Conservation (phyloP, 202 grass and related monocot genomes). For the Schoenoplectus triqueter region DNA sequence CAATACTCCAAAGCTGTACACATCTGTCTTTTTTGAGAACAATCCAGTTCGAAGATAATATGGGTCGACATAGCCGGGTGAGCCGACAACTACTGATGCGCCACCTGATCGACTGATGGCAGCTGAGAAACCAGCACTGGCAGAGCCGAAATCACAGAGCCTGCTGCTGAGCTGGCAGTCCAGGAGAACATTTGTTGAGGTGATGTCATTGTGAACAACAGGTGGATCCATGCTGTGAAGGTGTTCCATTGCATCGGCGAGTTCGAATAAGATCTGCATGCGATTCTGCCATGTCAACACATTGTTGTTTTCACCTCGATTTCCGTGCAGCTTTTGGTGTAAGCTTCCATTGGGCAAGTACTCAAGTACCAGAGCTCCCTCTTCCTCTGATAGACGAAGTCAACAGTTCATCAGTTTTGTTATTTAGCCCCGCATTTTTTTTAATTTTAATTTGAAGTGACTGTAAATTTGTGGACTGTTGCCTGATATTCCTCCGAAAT, state of each 20-base stretch:
- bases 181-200: conserved; percentile 86
- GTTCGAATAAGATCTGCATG: conserved; percentile 66
- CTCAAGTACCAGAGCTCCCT: conserved; percentile 78
- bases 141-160: conserved; percentile 89
- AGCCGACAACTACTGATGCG: conserved; percentile 49
- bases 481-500: too few species aligned
- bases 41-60: conserved; percentile 89
- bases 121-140: conserved; percentile 76
- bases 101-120: conserved; percentile 46
- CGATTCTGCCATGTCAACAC: conserved; percentile 56
- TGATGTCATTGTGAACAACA: conserved; percentile 84
- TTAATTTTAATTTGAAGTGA: too few species aligned
- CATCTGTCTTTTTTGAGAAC: conserved; percentile 72
- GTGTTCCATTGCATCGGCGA: conserved; percentile 71
- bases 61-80: conserved; percentile 82
- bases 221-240: conserved; percentile 56
- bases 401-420: background rate
- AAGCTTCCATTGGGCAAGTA: conserved; percentile 76
- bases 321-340: conserved; percentile 55
- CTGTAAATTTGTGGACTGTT: too few species aligned
- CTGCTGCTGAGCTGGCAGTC: conserved; percentile 28
- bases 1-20: conserved; percentile 89
- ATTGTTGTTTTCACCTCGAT: background rate
- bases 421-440: too few species aligned
- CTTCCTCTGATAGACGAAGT: conserved; percentile 56